Evolutionary conservation across 2,329 filamentous ascomycete species (phyloP).

Genomic region (Dothideomycetes sp.): DNA sequence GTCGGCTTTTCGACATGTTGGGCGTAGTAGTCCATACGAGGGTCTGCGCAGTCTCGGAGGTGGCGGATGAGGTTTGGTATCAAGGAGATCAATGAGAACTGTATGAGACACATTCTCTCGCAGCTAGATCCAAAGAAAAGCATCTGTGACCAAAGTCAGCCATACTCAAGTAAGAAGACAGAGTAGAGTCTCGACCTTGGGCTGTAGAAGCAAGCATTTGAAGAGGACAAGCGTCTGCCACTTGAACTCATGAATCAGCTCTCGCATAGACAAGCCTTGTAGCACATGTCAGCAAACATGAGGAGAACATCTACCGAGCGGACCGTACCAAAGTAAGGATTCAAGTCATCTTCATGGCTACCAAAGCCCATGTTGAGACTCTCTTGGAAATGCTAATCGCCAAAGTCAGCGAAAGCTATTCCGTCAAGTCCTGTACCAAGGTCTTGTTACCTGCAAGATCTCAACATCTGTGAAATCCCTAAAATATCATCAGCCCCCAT

Average conservation of each 20-base stretch:
- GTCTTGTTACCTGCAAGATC: conserved; percentile 67
- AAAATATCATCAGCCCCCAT: conserved; percentile 8
- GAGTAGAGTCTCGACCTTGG: conserved; percentile 56
- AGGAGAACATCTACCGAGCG: neutral
- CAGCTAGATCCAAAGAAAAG: conserved; percentile 97
- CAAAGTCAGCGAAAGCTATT: neutral
- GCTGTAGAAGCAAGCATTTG: conserved; percentile 87
- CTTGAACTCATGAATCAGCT: conserved; percentile 88
- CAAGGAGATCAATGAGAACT: conserved; percentile 90
- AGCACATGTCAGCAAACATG: conserved; percentile 1
- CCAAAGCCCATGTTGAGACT: conserved; percentile 55
- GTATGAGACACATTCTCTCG: conserved; percentile 93
- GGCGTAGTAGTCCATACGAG: conserved; percentile 79
- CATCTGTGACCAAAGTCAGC: conserved; percentile 53
- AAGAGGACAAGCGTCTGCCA: conserved; percentile 90
- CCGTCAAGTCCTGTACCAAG: too few relatives aligned
- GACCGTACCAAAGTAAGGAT: conserved; percentile 76
- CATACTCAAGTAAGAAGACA: neutral
- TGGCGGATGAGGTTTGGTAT: conserved; percentile 87
- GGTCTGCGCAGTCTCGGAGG: conserved; percentile 90
- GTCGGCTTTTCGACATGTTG: conserved; percentile 66
- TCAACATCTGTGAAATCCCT: conserved; percentile 84
- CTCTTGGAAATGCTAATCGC: conserved; percentile 62
- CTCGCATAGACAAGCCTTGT: conserved; percentile 62
- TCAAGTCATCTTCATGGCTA: conserved; percentile 62